Evolutionary conservation across 148 eudicot species (phyloP), one percentile per base, ranked within the genome.

Genomic region (Rhododendron ovatum): DNA sequence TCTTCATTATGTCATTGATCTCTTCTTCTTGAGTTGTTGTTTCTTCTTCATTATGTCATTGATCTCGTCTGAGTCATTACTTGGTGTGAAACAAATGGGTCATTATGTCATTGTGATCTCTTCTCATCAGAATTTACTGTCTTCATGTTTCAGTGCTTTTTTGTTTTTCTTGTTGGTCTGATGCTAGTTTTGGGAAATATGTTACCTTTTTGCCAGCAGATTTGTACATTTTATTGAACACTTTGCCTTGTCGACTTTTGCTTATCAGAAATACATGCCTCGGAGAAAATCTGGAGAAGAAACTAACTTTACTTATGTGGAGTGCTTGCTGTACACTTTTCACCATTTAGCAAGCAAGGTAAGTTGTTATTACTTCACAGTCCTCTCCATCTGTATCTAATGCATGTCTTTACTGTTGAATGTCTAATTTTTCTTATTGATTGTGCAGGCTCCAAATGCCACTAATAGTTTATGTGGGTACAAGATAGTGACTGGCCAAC

Each of bases 331-430:
- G 87, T 95, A 91, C 90, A 89, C 94, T 33, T 94, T 98, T 87
- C 98, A 98, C 92, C 95, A 95, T 81, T 91, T 95, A 90, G 96
- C 99, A 85, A 91, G 93, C 86, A 95, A 95, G 96, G 99, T 98
- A 88, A 82, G 83, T 39, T 82, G 18, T 88, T 82, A 81, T 81
- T 78, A 61, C 45, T 85, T 51, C 82, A 26, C 69, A 78, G 61
- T 59, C 35, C 37, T 15, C 47, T 63, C 55, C 51, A 1, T 26
- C 8, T 15, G 41, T 71, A 71, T 11, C 17, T 5, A 35, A 57
- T 37, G 33, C 8, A 10, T 50, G 6, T 87, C 65, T 35, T 50
- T 45, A 83, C 84, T 81, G 57, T 76, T 84, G 39, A 80, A 77
- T 84, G 51, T 65, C 17, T 86, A 90, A 97, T 94, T 96, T 86